Percentiles rank a stretch among this genome's conserved stretches.
Conservation (phyloP, 2,329 filamentous ascomycete species). For the Cladobotryum mycophilum region DNA sequence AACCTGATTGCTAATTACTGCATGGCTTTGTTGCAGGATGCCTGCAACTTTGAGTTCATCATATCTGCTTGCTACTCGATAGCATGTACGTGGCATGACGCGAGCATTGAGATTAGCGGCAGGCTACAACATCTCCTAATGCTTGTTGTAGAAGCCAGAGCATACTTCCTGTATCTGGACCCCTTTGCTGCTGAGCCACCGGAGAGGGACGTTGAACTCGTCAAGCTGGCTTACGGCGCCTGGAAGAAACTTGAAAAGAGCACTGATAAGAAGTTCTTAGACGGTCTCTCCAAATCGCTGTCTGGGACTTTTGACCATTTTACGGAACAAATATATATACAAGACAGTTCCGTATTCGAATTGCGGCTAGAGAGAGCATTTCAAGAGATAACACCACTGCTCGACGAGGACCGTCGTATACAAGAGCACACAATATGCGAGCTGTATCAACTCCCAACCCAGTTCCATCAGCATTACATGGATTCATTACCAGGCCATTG, state of each 20-base stretch:
- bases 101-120: neutral
- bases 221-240: neutral
- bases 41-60: constrained; percentile 13
- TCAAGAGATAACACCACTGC: constrained; percentile 6
- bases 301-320: neutral
- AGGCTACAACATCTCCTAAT: neutral
- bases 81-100: neutral
- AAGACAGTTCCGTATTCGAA: constrained; percentile 3
- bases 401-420: constrained; percentile 15
- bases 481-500: neutral
- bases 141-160: neutral
- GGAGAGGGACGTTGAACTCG: neutral
- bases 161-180: neutral
- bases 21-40: constrained; percentile 15
- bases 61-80: constrained; percentile 10
- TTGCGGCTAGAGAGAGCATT: constrained; percentile 8
- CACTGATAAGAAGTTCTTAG: neutral
- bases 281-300: neutral
- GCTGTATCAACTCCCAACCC: constrained; percentile 14
- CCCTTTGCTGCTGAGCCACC: neutral
- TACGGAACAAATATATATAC: too few relatives aligned
- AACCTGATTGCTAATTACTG: constrained; percentile 15
- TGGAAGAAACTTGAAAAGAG: neutral
- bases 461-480: constrained; percentile 14
- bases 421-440: constrained; percentile 19